A percentile compares a stretch with the other conserved stretches of the same genome.
phyloP scores from a whole-genome alignment of 768 basidiomycete genomes.

The Peribolospora kevripleyi region DNA sequence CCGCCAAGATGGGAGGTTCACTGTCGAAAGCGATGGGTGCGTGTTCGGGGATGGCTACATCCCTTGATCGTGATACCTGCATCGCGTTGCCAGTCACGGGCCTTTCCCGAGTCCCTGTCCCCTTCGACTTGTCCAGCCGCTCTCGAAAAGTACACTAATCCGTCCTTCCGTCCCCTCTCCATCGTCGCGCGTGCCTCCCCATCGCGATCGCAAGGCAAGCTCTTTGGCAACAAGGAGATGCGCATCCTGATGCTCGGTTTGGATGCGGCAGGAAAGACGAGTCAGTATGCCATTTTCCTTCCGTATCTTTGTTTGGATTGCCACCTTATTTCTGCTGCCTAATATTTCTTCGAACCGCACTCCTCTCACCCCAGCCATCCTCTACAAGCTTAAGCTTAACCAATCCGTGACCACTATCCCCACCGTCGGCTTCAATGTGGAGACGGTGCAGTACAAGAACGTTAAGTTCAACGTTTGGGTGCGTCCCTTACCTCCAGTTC shows the following conservation, averaged over 20 bases:
- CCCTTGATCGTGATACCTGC: neutral
- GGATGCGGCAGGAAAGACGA: slow-evolving; percentile 96
- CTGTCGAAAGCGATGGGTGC: neutral
- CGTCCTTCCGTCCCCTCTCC: neutral
- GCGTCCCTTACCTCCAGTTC: slow-evolving; percentile 1
- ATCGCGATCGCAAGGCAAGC: slow-evolving; percentile 3
- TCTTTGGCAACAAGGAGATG: slow-evolving; percentile 99
- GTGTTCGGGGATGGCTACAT: neutral
- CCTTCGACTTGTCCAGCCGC: neutral
- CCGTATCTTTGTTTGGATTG: neutral
- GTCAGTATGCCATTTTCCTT: slow-evolving; percentile 28
- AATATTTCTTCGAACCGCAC: neutral
- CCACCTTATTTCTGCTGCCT: neutral
- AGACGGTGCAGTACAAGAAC: slow-evolving; percentile 97
- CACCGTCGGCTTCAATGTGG: slow-evolving; percentile 96
- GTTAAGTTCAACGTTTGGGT: slow-evolving; percentile 31
- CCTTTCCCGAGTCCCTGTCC: neutral
- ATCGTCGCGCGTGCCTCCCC: neutral
- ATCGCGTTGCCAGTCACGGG: neutral
- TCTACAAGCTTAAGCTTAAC: slow-evolving; percentile 97
- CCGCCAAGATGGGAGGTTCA: neutral
- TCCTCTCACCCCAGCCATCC: slow-evolving; percentile 40
- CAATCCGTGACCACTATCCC: slow-evolving; percentile 97
- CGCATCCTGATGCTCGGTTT: slow-evolving; percentile 84
- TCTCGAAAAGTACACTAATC: neutral